Evolutionary conservation across 108 stramenopile genomes (phyloP), one percentile per base, ranked within the genome.

Genomic region (Schizochytrium sp.): DNA sequence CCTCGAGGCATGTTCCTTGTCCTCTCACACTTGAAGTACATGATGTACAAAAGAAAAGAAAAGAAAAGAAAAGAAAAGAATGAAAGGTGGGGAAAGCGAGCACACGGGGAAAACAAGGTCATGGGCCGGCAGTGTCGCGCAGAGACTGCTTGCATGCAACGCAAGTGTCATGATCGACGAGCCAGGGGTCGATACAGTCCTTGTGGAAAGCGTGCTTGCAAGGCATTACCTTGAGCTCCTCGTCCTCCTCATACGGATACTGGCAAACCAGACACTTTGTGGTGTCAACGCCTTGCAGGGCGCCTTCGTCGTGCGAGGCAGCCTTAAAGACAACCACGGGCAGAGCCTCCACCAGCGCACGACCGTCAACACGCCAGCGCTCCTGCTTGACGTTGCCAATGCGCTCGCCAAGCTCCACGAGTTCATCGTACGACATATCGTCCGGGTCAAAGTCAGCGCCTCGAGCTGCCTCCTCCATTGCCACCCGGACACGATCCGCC

Each of bases 111-210:
- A 69, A 18, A 69, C 25, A 23, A 23, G 63, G 25, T 69, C 63
- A 69, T 69, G 63, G 87, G 60, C 16, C 25, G 51, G 47, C 60
- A 58, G 87, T 87, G 72, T 72, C 88, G 25, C 72, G 76, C 19
- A 90, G 25, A 23, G 89, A 90, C 57, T 92, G 92, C 87, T 96
- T 93, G 92, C 98, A 98, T 88, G 96, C 95, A n/a, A 96, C 95
- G 91, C 98, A 98, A 58, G 93, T 93, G 91, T 97, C 96, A 51
- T 95, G 96, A 4, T 92, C 92, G 21, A 87, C 45, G 28, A 97
- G 89, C 98, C 98, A 98, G 41, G 94, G 93, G 71, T 97, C 96
- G 21, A 97, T 94, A 83, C 98, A 98, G 5, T 96, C 96, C 55
- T 87, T 89, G 90, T 97, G 97, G 89, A 97, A 98, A 71, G 90